Conservation (phyloP, 352 stramenopile genomes). For the Phytophthora macrochlamydospora region DNA sequence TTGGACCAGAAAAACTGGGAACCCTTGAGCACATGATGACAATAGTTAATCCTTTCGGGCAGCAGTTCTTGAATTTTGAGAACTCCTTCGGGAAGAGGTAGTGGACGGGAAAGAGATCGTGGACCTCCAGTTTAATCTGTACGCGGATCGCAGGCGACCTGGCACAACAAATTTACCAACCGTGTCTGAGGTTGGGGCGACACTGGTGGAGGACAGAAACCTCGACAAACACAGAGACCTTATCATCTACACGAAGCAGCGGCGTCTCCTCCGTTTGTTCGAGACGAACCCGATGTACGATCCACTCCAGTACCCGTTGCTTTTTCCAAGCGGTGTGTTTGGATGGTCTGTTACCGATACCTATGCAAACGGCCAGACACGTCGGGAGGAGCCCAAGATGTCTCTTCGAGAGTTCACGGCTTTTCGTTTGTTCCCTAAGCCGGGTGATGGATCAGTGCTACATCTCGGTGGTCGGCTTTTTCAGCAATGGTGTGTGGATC, state of each 20-base stretch:
- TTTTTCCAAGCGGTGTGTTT: not conserved
- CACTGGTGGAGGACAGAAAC: slow-evolving; percentile 5
- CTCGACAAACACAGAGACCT: slow-evolving; percentile 1
- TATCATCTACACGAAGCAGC: not conserved
- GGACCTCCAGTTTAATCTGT: not conserved
- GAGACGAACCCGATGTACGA: slow-evolving; percentile 6
- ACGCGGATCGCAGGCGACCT: not conserved
- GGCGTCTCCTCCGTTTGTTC: not conserved
- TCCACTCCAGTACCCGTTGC: slow-evolving; percentile 3
- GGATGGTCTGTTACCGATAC: slow-evolving; percentile 8
- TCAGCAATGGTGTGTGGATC: slow-evolving; percentile 16
- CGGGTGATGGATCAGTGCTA: not conserved
- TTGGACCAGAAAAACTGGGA: not conserved
- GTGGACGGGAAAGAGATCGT: not conserved
- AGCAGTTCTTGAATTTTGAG: slow-evolving; percentile 6
- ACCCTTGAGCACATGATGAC: slow-evolving; percentile 5
- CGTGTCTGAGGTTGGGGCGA: not conserved
- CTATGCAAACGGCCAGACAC: not conserved
- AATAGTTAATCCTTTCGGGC: slow-evolving; percentile 5
- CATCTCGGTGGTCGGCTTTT: slow-evolving; percentile 8
- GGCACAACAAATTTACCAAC: slow-evolving; percentile 4
- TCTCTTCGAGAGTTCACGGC: slow-evolving; percentile 11
- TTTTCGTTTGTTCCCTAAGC: slow-evolving; percentile 4
- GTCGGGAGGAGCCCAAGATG: not conserved
- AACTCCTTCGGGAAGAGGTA: too few species aligned